Conservation (phyloP, 768 basidiomycete species). For the Trametes villosa region DNA sequence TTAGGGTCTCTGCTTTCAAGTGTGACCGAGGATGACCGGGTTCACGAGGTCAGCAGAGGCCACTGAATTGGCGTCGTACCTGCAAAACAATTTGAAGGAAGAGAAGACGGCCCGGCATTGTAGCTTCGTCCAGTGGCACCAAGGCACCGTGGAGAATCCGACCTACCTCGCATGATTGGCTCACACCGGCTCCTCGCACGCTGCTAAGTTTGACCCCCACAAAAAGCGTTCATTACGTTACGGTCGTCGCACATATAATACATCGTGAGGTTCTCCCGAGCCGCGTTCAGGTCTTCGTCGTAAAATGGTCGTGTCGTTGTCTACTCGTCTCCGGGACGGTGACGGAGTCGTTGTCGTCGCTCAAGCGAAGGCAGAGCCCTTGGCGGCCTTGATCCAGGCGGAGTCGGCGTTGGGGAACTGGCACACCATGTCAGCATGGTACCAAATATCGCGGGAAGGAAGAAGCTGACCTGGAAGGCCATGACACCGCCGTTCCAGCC, state of each 20-base stretch:
- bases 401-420: slow-evolving; percentile 22
- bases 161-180: background rate
- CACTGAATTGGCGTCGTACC: too few relatives aligned
- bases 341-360: background rate
- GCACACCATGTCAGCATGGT: background rate
- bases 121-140: background rate
- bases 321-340: slow-evolving; percentile 1
- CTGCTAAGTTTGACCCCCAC: background rate
- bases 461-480: slow-evolving; percentile 37
- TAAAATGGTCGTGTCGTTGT: background rate
- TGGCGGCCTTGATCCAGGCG: slow-evolving; percentile 19
- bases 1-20: too few relatives aligned
- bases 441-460: background rate
- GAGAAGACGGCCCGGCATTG: background rate
- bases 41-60: background rate
- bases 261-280: slow-evolving; percentile 2
- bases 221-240: slow-evolving; percentile 3
- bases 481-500: slow-evolving; percentile 42
- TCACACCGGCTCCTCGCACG: background rate
- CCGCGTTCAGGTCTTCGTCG: background rate
- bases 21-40: background rate
- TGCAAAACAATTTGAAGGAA: too few relatives aligned
- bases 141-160: background rate
- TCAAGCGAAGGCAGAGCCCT: slow-evolving; percentile 15
- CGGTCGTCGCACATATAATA: slow-evolving; percentile 2